A percentile compares a stretch with the other conserved stretches of the same genome.
phyloP scores from a whole-genome alignment of 805 yeast genomes.

The Kockiozyma suomiensis region DNA sequence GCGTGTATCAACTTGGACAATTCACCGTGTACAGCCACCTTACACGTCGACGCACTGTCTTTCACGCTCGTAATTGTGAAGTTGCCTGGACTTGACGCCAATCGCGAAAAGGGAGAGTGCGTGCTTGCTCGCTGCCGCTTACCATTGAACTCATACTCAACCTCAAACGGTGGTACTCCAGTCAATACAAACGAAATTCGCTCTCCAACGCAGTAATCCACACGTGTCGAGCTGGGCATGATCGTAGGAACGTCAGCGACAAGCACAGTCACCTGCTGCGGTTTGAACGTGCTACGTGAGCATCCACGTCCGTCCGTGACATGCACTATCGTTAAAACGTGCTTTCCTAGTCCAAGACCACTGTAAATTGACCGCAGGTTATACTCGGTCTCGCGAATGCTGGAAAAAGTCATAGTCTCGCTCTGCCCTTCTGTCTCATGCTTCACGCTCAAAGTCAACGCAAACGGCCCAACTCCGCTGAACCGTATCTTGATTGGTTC shows the following conservation, averaged over 20 bases:
- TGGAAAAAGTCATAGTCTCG: slow-evolving; percentile 50
- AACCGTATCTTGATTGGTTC: slow-evolving; percentile 59
- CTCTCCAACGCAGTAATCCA: slow-evolving; percentile 89
- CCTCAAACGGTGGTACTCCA: slow-evolving; percentile 79
- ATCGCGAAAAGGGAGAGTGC: slow-evolving; percentile 57
- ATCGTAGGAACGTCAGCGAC: slow-evolving; percentile 81
- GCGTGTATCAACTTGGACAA: slow-evolving; percentile 52
- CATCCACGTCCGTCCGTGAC: slow-evolving; percentile 76
- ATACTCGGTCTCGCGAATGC: slow-evolving; percentile 47
- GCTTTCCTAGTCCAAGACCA: slow-evolving; percentile 68
- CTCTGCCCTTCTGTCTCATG: slow-evolving; percentile 62
- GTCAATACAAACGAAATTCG: slow-evolving; percentile 72
- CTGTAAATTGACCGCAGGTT: slow-evolving; percentile 52
- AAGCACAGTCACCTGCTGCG: slow-evolving; percentile 55
- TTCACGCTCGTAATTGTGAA: slow-evolving; percentile 66
- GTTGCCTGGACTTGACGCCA: slow-evolving; percentile 82
- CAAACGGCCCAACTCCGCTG: slow-evolving; percentile 48
- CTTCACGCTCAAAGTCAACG: slow-evolving; percentile 53
- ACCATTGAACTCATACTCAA: slow-evolving; percentile 74
- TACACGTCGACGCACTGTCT: slow-evolving; percentile 76
- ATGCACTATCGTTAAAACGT: slow-evolving; percentile 58
- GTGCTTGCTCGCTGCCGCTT: slow-evolving; percentile 57
- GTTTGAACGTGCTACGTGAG: slow-evolving; percentile 41
- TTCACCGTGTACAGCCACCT: slow-evolving; percentile 41
- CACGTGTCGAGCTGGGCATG: slow-evolving; percentile 46